Evolutionary conservation across 345 rosid genomes (phyloP).

Genomic region (Psidium friedrichsthalianum): DNA sequence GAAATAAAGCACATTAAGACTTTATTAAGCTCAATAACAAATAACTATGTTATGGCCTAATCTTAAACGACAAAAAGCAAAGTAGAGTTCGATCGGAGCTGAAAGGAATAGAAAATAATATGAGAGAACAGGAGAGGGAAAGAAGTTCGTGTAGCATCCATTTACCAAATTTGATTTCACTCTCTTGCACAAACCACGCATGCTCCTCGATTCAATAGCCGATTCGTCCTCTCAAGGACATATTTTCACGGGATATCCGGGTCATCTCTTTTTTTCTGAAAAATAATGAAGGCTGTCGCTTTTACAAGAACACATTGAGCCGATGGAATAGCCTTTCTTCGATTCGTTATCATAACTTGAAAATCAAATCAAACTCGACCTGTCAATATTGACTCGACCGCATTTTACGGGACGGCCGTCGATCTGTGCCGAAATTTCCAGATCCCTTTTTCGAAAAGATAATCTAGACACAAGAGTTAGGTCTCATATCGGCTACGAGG

Average conservation of each 20-base stretch:
- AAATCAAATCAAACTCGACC: not conserved
- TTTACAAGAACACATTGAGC: not conserved
- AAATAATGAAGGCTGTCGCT: not conserved
- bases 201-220: not conserved
- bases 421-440: not conserved
- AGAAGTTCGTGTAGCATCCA: not conserved
- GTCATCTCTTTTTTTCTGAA: too few species aligned
- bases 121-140: not conserved
- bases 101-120: not conserved
- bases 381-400: too few species aligned
- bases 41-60: not conserved
- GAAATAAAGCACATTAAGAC: not conserved
- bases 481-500: not conserved
- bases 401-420: not conserved
- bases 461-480: not conserved
- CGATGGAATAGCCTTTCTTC: not conserved
- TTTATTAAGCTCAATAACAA: not conserved
- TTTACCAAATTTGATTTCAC: not conserved
- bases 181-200: not conserved
- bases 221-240: accelerated
- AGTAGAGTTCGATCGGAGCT: not conserved
- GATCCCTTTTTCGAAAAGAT: not conserved
- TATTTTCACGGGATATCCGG: not conserved
- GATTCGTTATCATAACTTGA: not conserved
- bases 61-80: not conserved